A percentile compares a stretch with the other conserved stretches of the same genome.
These are phyloP conservation scores for Trichosporon ovoides DNA, from an alignment of 1,284 basidiomycete genomes.

Conservation along the genomic window DNA sequence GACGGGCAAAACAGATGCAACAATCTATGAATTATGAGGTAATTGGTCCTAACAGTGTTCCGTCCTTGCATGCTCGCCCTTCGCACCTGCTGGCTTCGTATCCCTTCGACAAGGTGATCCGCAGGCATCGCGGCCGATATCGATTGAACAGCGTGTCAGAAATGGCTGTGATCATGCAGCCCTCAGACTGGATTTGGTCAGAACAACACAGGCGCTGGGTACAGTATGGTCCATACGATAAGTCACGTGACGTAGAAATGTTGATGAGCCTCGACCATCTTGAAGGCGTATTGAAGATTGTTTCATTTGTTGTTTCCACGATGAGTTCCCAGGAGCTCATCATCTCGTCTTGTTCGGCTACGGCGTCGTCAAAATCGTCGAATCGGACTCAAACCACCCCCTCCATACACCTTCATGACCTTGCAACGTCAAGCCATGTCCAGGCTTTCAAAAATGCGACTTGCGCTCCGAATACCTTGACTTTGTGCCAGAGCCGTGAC, in stretches of 20 bases:
- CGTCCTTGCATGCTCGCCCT: no score
- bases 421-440: conserved; percentile 42
- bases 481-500: conserved; percentile 32
- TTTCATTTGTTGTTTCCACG: background rate
- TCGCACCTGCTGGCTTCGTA: no score
- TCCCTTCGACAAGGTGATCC: no score
- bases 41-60: no score
- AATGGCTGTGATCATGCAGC: no score
- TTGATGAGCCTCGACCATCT: no score
- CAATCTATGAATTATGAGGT: conserved; percentile 9
- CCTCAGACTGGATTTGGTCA: no score
- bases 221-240: no score
- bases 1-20: conserved; percentile 21
- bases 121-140: no score
- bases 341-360: conserved; percentile 37
- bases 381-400: conserved; percentile 31
- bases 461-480: conserved; percentile 33
- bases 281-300: background rate
- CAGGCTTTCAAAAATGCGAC: conserved; percentile 48
- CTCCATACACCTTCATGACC: conserved; percentile 48
- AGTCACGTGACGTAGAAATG: conserved; percentile 12
- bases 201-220: no score
- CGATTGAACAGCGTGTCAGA: no score
- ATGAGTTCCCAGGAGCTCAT: conserved; percentile 45
- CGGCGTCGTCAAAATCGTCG: conserved; percentile 21